These are phyloP conservation scores for Tylopilus intermedius DNA, from an alignment of 768 basidiomycete species.

Conservation along the genomic window DNA sequence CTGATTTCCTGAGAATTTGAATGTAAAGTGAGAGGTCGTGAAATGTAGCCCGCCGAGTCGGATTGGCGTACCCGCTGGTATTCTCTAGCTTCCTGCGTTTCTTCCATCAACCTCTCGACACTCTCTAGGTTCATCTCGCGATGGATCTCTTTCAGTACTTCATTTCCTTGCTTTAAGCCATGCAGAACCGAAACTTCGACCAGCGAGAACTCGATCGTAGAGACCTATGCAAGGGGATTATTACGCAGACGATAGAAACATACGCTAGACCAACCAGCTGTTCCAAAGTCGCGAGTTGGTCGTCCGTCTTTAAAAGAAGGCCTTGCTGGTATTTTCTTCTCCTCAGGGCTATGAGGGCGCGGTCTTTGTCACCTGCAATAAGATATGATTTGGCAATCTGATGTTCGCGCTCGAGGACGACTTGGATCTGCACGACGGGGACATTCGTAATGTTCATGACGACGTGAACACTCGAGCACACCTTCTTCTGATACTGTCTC, in stretches of 20 bases:
- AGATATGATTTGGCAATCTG: conserved; percentile 85
- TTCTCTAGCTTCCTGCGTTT: conserved; percentile 87
- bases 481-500: conserved; percentile 93
- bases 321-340: conserved; percentile 92
- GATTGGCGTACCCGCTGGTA: conserved; percentile 70
- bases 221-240: conserved; percentile 55
- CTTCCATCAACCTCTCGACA: conserved; percentile 91
- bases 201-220: conserved; percentile 93
- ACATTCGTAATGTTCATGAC: background rate
- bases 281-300: conserved; percentile 83
- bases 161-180: conserved; percentile 89
- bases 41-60: background rate
- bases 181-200: conserved; percentile 90
- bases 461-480: conserved; percentile 27
- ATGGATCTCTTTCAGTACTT: conserved; percentile 90
- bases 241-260: background rate
- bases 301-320: conserved; percentile 82
- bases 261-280: conserved; percentile 57
- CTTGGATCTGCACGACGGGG: conserved; percentile 61
- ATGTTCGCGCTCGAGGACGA: conserved; percentile 79
- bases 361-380: conserved; percentile 74
- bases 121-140: conserved; percentile 87
- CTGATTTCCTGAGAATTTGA: conserved; percentile 78
- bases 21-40: background rate
- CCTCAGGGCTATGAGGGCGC: conserved; percentile 83